These are phyloP conservation scores for Coix lacrymajobi DNA, from an alignment of 176 grass and related monocot species.

Conservation along the genomic window DNA sequence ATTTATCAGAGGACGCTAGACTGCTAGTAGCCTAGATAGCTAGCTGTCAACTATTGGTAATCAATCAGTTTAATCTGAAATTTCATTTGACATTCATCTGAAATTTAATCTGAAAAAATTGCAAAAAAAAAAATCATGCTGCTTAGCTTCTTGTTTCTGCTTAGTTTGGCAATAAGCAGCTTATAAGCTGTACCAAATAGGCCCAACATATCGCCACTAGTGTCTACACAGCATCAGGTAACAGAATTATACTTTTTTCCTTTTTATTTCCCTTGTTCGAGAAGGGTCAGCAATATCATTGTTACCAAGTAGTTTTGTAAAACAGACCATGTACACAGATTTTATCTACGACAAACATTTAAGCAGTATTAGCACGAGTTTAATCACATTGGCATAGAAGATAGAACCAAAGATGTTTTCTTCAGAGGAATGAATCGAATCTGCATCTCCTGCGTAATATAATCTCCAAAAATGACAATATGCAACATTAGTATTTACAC, in stretches of 20 bases:
- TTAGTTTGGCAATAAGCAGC: neutral
- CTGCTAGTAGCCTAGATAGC: neutral
- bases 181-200: neutral
- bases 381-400: neutral
- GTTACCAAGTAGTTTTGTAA: neutral
- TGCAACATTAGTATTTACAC: neutral
- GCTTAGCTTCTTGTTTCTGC: neutral
- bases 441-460: neutral
- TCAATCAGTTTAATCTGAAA: neutral
- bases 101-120: neutral
- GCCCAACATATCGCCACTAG: neutral
- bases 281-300: neutral
- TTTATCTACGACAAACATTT: neutral
- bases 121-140: neutral
- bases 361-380: neutral
- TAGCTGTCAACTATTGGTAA: neutral
- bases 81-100: neutral
- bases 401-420: neutral
- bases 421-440: neutral
- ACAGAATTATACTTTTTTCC: neutral
- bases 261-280: neutral
- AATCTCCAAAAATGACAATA: neutral
- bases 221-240: neutral
- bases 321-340: neutral
- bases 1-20: neutral